Base-by-base conservation (phyloP, 805 yeast genomes). In the Metschnikowia lochheadii region DNA sequence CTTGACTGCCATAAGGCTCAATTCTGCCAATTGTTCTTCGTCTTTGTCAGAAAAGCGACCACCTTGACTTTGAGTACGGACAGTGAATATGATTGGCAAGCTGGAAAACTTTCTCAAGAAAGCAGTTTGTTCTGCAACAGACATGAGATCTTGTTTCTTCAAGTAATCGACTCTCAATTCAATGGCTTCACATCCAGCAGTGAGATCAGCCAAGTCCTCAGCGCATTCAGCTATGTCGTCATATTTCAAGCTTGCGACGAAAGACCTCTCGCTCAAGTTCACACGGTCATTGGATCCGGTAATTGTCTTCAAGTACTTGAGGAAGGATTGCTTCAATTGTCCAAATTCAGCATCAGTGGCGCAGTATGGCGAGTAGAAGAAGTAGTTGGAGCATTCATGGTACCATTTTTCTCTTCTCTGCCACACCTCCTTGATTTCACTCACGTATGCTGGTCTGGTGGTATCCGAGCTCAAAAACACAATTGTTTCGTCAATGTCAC, bases 381-480 rank as follows among this genome's bases (percentile, higher is more conserved):
- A 78, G 64, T 78, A 82, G 65, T 87, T 89, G 4, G 96, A 85
- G 59, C 92, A 87, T 49, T 85, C 88, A 33, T 78, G 75, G 70
- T 90, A 94, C 84, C 87, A 85, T 6, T 68, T 62, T 66, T 87
- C 85, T 67, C 99, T 82, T 64, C 90, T 82, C 35, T 72, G 62
- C 96, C 97, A 94, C 31, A 94, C 97, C 29, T 80, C 82, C 56
- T 77, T 76, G 59, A 90, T 84, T 61, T 90, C 97, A 58, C 83
- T 88, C 11, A 77, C 77, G 60, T 84, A 91, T 1, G 96, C 87
- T 14, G 99, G 99, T 64, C 99, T 80, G 0, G 90, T 76, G 44
- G 87, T 82, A 67, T 94, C 99, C 48, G 83, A 67, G 14, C 79
- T 78, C 56, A 94, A 77, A 66, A 88, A 89, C 8, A 76, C 73